These are phyloP conservation scores for Aegilops longissima DNA, from an alignment of 176 grass and related monocot species.

Conservation along the genomic window DNA sequence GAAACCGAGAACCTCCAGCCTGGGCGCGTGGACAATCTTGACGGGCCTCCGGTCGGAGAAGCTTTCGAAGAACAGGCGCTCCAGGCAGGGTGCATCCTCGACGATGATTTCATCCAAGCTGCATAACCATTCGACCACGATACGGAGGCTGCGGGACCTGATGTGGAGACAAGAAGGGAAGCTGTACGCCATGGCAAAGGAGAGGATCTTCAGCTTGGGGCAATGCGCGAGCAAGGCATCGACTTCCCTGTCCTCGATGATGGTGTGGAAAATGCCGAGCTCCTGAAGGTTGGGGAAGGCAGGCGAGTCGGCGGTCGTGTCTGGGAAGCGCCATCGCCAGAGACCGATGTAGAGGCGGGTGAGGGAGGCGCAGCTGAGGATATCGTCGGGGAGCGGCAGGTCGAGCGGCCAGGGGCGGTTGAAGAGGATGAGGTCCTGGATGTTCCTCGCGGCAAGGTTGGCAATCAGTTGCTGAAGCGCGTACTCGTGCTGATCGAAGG, in stretches of 20 bases:
- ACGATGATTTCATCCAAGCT: background rate
- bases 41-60: background rate
- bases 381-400: background rate
- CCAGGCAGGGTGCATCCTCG: constrained; percentile 13
- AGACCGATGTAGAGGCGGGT: background rate
- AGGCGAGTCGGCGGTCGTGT: background rate
- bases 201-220: constrained; percentile 9
- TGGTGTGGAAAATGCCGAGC: background rate
- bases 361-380: background rate
- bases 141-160: constrained; percentile 15
- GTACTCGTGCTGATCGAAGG: too few relatives aligned
- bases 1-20: constrained; percentile 30
- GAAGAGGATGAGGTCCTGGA: too few relatives aligned
- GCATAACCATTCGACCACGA: constrained; percentile 17
- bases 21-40: constrained; percentile 10
- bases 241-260: background rate
- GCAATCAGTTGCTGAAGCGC: too few relatives aligned
- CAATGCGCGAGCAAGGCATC: background rate
- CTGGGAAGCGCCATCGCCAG: background rate
- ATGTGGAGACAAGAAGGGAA: background rate
- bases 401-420: background rate
- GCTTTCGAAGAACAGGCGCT: constrained; percentile 6
- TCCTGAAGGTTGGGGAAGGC: background rate
- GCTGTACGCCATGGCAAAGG: constrained; percentile 2
- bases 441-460: too few relatives aligned